Conservation (phyloP, 2,329 filamentous ascomycete genomes). For the Graphium sp. region DNA sequence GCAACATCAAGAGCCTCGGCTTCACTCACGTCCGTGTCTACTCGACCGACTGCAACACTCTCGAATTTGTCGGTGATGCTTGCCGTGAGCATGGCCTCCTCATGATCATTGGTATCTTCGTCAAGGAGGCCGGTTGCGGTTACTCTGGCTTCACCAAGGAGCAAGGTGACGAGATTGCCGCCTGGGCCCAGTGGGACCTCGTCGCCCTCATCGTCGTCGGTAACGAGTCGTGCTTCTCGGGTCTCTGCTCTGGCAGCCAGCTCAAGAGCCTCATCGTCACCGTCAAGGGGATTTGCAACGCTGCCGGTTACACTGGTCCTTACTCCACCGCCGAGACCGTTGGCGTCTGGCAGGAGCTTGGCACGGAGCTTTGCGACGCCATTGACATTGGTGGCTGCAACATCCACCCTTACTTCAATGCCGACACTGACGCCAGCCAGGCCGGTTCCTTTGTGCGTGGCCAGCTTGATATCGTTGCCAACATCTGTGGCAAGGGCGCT, state of each 20-base stretch:
- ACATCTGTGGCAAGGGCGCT: conserved; percentile 57
- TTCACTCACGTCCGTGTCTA: conserved; percentile 68
- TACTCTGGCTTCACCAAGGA: conserved; percentile 45
- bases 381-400: conserved; percentile 74
- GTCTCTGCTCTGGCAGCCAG: conserved; percentile 42
- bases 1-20: conserved; percentile 43
- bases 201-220: conserved; percentile 72
- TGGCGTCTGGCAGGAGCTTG: conserved; percentile 53
- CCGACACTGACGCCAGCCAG: conserved; percentile 37
- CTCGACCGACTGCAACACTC: conserved; percentile 77
- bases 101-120: conserved; percentile 78
- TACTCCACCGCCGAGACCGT: conserved; percentile 81
- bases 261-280: conserved; percentile 56
- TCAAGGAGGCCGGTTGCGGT: conserved; percentile 46
- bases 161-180: conserved; percentile 58
- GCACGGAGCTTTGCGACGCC: conserved; percentile 45
- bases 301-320: conserved; percentile 52
- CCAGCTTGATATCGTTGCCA: conserved; percentile 56
- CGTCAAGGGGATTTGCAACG: conserved; percentile 44
- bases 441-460: conserved; percentile 63
- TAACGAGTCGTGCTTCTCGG: conserved; percentile 79
- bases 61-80: conserved; percentile 57
- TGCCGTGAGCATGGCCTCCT: conserved; percentile 50
- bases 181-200: conserved; percentile 57
- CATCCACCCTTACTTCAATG: conserved; percentile 91